A percentile compares a stretch with the other conserved stretches of the same genome.
Conservation (phyloP, 2,329 filamentous ascomycete species). For the Tolypocladium cylindrosporum region DNA sequence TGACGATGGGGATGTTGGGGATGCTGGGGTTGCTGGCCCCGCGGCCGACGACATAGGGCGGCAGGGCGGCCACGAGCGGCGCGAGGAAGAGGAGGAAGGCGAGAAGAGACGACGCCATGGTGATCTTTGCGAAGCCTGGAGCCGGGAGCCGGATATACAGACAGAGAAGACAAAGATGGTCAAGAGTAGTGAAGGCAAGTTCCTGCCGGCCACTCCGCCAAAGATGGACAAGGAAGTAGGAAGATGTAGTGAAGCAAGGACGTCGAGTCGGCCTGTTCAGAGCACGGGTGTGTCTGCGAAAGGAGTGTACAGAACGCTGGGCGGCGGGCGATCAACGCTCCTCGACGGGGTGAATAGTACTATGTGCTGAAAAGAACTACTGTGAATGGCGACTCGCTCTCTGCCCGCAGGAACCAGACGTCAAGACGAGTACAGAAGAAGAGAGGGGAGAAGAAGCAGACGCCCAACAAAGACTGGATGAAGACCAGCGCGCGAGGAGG, state of each 20-base stretch:
- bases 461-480: background rate
- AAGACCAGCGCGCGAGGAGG: background rate
- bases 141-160: background rate
- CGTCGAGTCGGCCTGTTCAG: background rate
- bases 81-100: slow-evolving; percentile 12
- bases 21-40: background rate
- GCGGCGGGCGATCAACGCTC: background rate
- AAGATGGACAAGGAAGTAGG: background rate
- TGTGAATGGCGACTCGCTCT: background rate
- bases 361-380: background rate
- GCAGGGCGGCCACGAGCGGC: slow-evolving; percentile 17
- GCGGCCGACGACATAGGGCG: slow-evolving; percentile 9
- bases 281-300: background rate
- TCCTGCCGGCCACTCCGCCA: background rate
- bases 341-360: background rate
- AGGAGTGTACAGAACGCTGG: background rate
- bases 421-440: background rate
- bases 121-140: background rate
- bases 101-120: slow-evolving; percentile 9
- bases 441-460: background rate
- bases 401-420: background rate
- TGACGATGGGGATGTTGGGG: slow-evolving; percentile 34
- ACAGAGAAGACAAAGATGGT: background rate
- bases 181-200: background rate
- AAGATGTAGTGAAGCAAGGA: background rate